A percentile compares a stretch with the other conserved stretches of the same genome.
These are phyloP conservation scores for Podospora sp. DNA, from an alignment of 495 filamentous ascomycete species.

Conservation along the genomic window DNA sequence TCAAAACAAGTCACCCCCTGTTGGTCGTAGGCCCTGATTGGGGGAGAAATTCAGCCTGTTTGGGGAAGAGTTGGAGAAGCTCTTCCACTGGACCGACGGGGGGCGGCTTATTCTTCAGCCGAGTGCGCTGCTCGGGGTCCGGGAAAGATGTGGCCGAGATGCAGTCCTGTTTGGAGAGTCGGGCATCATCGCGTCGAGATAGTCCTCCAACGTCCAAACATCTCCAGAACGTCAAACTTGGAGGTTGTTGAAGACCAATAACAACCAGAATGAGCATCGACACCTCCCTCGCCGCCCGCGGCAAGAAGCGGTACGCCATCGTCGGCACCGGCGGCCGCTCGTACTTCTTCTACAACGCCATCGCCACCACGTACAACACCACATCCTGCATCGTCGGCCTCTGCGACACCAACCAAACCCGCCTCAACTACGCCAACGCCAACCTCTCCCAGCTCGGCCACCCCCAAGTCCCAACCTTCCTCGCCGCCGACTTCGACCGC, in stretches of 20 bases:
- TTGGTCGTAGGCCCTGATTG: slow-evolving; percentile 4
- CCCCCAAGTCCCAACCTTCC: slow-evolving; percentile 50
- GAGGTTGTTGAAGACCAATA: background rate
- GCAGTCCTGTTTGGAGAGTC: background rate
- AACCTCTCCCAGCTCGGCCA: slow-evolving; percentile 39
- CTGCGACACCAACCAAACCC: slow-evolving; percentile 53
- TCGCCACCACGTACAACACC: slow-evolving; percentile 48
- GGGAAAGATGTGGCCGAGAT: slow-evolving; percentile 23
- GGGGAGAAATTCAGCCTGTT: slow-evolving; percentile 27
- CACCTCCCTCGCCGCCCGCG: slow-evolving; percentile 10
- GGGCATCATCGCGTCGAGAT: background rate
- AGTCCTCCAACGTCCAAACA: background rate
- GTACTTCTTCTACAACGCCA: slow-evolving; percentile 60
- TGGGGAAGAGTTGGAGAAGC: background rate
- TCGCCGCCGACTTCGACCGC: slow-evolving; percentile 53
- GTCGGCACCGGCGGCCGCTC: slow-evolving; percentile 49
- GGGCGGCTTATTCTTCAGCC: slow-evolving; percentile 16
- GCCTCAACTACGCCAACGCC: slow-evolving; percentile 48
- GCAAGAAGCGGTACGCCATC: slow-evolving; percentile 45
- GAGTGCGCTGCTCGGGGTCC: slow-evolving; percentile 18
- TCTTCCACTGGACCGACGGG: background rate
- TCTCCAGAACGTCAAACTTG: too few relatives aligned
- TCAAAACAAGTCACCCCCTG: background rate
- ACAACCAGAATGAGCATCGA: slow-evolving; percentile 8
- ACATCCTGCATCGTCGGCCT: slow-evolving; percentile 55